Base-by-base conservation (phyloP, 2,329 filamentous ascomycete species). In the Penicillium sp. region DNA sequence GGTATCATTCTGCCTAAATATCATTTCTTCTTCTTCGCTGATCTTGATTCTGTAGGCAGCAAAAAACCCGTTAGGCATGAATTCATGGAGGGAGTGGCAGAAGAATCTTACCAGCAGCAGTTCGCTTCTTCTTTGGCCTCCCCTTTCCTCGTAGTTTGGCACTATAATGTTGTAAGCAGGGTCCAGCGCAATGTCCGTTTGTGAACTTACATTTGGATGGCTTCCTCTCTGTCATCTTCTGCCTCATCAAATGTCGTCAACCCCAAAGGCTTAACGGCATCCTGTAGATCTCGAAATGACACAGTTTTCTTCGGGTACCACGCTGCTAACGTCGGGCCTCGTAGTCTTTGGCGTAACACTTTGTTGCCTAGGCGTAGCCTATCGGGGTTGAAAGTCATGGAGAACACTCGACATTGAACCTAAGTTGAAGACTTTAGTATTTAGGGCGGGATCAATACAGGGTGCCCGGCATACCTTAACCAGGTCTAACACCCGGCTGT, bases 321-420 rank as follows among this genome's bases (percentile, higher is more conserved):
- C 61, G 91, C 85, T 45, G 89, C 90, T 67, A 97, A 81, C 0
- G 90, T 82, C 31, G 93, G 91, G n/a, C 95, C 95, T 73, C 86
- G 88, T 66, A 98, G 83, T 73, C 93, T 88, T 78, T 97, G 91
- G 73, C 93, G 91, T 63, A 99, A 84, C 76, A 99, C 84, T 79
- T 95, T 96, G 82, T 95, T 97, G 73, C 95, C 95, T 69, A 92
- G 87, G 65, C 95, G 91, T 64, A 90, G 78, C 69, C 88, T 83
- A 59, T 92, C 85, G 29, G 95, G 95, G 80, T 99, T 99, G 84
- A 89, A 98, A 57, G 90, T 93, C 55, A 91, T 91, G 73, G 89
- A 90, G 84, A 98, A 99, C 81, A 98, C 87, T 76, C 89, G 88
- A 85, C 92, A 97, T 90, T 93, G 93, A 74, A 87, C 86, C 93